These are phyloP conservation scores for Paramecium primaurelia DNA, from an alignment of 73 alveolate genomes.

Conservation along the genomic window DNA sequence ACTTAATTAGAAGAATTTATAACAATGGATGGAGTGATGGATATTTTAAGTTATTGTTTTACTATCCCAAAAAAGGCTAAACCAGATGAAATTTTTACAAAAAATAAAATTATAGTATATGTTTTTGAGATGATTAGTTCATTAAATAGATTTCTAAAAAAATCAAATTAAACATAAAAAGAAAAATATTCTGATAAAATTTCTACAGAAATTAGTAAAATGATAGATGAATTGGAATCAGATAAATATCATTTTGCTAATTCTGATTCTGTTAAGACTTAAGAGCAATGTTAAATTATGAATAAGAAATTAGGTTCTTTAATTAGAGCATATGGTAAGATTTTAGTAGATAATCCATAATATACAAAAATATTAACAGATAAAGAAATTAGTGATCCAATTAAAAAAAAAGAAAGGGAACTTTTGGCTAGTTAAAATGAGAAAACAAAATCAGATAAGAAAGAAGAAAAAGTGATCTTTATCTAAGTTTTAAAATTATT, in stretches of 20 bases:
- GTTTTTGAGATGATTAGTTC: background rate
- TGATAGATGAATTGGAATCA: background rate
- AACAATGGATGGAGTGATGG: background rate
- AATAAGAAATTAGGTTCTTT: background rate
- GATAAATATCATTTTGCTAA: background rate
- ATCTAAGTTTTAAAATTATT: background rate
- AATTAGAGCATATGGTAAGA: conserved; percentile 2
- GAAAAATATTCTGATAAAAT: background rate
- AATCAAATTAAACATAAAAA: background rate
- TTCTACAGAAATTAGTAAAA: background rate
- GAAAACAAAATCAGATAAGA: background rate
- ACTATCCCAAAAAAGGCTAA: background rate
- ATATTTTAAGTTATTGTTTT: background rate
- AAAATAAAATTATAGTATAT: background rate
- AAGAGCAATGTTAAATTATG: background rate
- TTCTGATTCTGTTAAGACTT: background rate
- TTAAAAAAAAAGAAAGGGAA: background rate
- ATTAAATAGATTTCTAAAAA: background rate
- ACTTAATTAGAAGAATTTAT: background rate
- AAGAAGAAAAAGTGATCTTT: background rate
- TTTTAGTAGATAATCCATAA: background rate
- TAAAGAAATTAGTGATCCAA: background rate
- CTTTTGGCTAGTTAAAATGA: background rate
- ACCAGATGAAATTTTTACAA: background rate
- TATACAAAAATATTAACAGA: background rate